Percentiles rank a stretch among this genome's conserved stretches.
phyloP scores from a whole-genome alignment of 306 rosid genomes.

The Prinsepia uniflora region DNA sequence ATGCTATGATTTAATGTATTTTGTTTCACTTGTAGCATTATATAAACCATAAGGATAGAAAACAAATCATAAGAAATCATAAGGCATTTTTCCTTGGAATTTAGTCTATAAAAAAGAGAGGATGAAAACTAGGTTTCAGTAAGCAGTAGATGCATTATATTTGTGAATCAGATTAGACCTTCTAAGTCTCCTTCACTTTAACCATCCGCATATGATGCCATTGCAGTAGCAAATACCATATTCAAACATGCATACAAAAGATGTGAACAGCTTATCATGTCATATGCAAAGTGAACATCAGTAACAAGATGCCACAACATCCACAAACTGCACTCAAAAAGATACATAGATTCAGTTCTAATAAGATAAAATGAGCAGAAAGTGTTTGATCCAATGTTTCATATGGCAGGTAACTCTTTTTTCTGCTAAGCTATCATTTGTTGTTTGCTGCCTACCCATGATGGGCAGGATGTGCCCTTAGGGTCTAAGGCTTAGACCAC shows the following conservation, averaged over 20 bases:
- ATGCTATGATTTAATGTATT: not conserved
- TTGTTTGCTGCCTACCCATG: too few species aligned
- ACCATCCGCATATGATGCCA: not conserved
- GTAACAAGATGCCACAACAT: not conserved
- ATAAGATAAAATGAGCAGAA: not conserved
- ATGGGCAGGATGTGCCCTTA: too few species aligned
- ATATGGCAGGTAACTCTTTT: not conserved
- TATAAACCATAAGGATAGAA: not conserved
- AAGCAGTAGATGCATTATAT: not conserved
- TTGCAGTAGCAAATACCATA: not conserved
- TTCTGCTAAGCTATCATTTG: not conserved
- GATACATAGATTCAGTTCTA: not conserved
- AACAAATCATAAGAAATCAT: not conserved
- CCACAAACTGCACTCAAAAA: not conserved
- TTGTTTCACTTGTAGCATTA: not conserved
- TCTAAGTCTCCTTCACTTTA: not conserved
- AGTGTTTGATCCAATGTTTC: constrained; percentile 1
- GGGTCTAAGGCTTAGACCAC: too few species aligned
- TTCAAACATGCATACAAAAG: not conserved
- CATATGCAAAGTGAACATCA: constrained; percentile 2
- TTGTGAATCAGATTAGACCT: not conserved
- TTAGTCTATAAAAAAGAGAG: not conserved
- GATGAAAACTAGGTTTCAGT: not conserved
- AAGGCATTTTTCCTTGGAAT: not conserved
- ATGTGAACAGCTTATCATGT: not conserved